Base-by-base conservation (phyloP, 768 basidiomycete genomes). In the Pleurotus platypus region DNA sequence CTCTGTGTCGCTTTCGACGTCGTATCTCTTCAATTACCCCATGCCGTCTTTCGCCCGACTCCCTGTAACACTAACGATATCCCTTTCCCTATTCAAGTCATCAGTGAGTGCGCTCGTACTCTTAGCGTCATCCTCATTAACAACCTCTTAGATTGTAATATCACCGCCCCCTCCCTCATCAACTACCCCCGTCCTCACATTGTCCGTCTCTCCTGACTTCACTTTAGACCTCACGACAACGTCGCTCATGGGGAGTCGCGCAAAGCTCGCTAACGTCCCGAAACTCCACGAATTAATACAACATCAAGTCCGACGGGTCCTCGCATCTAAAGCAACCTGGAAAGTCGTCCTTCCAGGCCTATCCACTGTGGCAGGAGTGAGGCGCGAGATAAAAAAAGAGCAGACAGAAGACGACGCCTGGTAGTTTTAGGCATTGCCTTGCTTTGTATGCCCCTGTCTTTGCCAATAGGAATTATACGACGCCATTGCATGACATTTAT, bases 261-360 rank as follows among this genome's bases (percentile, higher is more conserved):
- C 97, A n/a, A 97, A 98, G 72, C 80, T 99, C 1, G 94, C 93
- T 58, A 94, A 99, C 66, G 91, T 99, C 1, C 96, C 97, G 22
- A 99, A 99, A 70, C 77, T 98, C 13, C 95, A 98, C 63, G 95
- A 99, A 68, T 79, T 99, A 50, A 92, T 99, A 50, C 82, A 91
- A 61, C 83, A 88, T 61, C 90, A 96, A 70, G 82, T 97, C 0
- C 80, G 90, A 40, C 80, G 81, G 47, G 76, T 84, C 16, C 74
- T 90, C 51, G 79, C 82, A 48, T 66, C 79, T 22, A 73, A 78
- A 57, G 84, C 82, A 22, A 82, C 81, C 9, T 90, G 87, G 85
- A 85, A 81, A 60, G 67, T 93, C 27, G 75, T 76, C 2, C 73
- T 92, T 4, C 90, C 90, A 37, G 87, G 87, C 26, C 69, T 92